Evolutionary conservation across 108 stramenopile species (phyloP).

Genomic region (Discostella stelligeroides): DNA sequence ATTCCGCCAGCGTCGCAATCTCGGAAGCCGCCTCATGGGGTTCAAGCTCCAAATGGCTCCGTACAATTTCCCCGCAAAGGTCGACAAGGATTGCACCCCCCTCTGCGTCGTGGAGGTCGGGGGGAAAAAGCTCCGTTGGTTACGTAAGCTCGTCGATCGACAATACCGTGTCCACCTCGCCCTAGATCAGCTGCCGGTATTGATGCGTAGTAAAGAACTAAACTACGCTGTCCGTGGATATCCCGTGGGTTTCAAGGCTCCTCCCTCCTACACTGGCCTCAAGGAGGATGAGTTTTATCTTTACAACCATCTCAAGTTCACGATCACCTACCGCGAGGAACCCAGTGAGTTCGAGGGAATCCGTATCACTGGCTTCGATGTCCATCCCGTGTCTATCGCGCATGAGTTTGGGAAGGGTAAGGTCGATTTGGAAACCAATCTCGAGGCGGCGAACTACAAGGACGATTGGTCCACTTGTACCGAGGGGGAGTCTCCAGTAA

Average conservation of each 20-base stretch:
- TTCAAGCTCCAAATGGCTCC: slow-evolving; percentile 68
- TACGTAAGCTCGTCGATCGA: slow-evolving; percentile 85
- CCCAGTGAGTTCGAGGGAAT: slow-evolving; percentile 70
- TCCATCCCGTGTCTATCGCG: slow-evolving; percentile 86
- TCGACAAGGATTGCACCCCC: slow-evolving; percentile 59
- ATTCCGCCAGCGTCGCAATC: slow-evolving; percentile 66
- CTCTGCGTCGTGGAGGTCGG: slow-evolving; percentile 62
- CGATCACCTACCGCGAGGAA: slow-evolving; percentile 80
- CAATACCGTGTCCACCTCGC: slow-evolving; percentile 94
- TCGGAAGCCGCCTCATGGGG: slow-evolving; percentile 77
- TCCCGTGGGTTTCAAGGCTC: slow-evolving; percentile 84
- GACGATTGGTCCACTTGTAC: slow-evolving; percentile 36
- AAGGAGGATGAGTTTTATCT: slow-evolving; percentile 70
- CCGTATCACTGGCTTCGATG: slow-evolving; percentile 95
- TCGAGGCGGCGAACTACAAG: slow-evolving; percentile 18
- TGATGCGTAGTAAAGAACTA: slow-evolving; percentile 74
- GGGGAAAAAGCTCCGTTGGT: slow-evolving; percentile 64
- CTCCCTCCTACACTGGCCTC: slow-evolving; percentile 53
- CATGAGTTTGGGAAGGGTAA: slow-evolving; percentile 55
- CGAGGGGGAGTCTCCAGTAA: slow-evolving; percentile 31
- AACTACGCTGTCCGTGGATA: slow-evolving; percentile 84
- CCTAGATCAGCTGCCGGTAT: slow-evolving; percentile 83
- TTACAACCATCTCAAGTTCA: slow-evolving; percentile 93
- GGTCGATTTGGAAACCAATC: slow-evolving; percentile 16
- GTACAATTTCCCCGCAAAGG: slow-evolving; percentile 55